Conservation (phyloP, 495 filamentous ascomycete species). For the Cercophora sp. region DNA sequence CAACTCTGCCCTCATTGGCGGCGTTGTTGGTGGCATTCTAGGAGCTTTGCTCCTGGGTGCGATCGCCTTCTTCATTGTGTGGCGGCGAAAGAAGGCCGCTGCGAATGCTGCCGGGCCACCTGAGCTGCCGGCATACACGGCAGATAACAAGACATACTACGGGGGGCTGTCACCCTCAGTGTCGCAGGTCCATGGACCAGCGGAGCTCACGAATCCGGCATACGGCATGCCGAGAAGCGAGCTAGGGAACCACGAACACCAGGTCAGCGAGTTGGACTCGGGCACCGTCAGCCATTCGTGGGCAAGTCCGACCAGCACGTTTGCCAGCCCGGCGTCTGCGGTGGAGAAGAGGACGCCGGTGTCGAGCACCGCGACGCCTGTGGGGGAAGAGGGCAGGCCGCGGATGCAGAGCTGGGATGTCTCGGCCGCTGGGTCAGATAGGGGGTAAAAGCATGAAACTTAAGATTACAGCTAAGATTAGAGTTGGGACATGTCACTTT, state of each 20-base stretch:
- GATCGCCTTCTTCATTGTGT: neutral
- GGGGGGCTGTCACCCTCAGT: neutral
- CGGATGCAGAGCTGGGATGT: too few relatives aligned
- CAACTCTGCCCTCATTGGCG: constrained; percentile 2
- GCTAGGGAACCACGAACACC: neutral
- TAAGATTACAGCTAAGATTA: too few relatives aligned
- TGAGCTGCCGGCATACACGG: constrained; percentile 8
- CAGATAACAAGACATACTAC: neutral
- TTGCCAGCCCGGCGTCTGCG: too few relatives aligned
- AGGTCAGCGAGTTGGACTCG: constrained; percentile 3
- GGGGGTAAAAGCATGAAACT: too few relatives aligned
- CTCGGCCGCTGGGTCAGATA: too few relatives aligned
- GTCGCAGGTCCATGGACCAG: neutral
- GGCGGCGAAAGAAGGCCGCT: neutral
- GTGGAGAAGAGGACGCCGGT: too few relatives aligned
- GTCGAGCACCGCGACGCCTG: too few relatives aligned
- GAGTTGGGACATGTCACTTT: too few relatives aligned
- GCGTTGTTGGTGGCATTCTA: constrained; percentile 4
- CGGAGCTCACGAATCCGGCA: neutral
- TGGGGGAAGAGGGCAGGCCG: too few relatives aligned
- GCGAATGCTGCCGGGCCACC: neutral
- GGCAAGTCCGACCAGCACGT: too few relatives aligned
- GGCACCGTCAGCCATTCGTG: too few relatives aligned
- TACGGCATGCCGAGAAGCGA: neutral
- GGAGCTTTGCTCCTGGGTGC: constrained; percentile 1